Evolutionary conservation across 257 asterid species (phyloP).

Genomic region (Penstemon barbatus): DNA sequence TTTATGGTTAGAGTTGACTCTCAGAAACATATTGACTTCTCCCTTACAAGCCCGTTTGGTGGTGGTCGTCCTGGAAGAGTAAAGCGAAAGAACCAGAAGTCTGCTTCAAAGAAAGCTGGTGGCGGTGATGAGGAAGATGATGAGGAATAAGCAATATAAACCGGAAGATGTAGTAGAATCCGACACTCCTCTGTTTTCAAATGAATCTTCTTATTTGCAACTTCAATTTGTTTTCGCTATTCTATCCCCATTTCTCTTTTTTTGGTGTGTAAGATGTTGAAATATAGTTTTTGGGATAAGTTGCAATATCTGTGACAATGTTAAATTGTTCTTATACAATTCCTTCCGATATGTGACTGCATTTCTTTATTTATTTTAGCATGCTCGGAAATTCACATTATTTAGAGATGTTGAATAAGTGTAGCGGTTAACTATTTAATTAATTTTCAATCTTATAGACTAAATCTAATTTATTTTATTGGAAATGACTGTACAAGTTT

Average conservation of each 20-base stretch:
- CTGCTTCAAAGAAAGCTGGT: too few species aligned
- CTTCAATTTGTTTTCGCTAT: background rate
- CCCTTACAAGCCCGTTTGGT: too few species aligned
- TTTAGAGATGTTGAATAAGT: background rate
- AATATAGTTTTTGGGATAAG: background rate
- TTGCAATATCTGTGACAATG: background rate
- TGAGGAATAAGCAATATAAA: too few species aligned
- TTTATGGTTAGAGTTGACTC: too few species aligned
- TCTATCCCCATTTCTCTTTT: background rate
- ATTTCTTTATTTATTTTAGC: background rate
- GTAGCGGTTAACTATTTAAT: background rate
- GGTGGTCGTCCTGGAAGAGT: too few species aligned
- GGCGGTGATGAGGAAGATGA: too few species aligned
- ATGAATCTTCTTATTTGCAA: background rate
- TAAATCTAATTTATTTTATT: too few species aligned
- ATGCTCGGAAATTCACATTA: background rate
- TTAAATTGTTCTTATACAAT: background rate
- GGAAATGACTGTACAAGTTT: too few species aligned
- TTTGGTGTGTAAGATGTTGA: background rate
- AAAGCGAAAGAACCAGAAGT: too few species aligned
- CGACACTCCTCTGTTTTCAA: background rate
- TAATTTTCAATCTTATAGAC: background rate
- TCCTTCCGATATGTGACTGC: background rate
- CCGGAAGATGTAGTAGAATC: background rate
- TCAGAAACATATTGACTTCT: too few species aligned